phyloP scores from a whole-genome alignment of 352 stramenopile species.

The Peronospora destructor region DNA sequence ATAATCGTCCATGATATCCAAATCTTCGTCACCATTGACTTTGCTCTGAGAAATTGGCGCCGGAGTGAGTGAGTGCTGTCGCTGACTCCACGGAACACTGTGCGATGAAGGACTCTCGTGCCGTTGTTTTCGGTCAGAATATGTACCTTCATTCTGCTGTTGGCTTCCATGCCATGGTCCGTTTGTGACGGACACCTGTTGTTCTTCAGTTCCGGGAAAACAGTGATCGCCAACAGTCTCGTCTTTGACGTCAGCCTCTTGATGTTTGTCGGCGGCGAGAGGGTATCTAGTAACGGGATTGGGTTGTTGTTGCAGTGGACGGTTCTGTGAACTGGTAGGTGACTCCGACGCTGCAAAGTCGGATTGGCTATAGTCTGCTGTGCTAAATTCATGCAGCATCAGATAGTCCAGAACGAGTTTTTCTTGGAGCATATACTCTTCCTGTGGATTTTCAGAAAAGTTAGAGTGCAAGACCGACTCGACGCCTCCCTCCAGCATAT shows the following conservation, averaged over 20 bases:
- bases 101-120: constrained; percentile 1
- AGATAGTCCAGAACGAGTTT: constrained; percentile 69
- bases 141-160: neutral
- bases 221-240: constrained; percentile 19
- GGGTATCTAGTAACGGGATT: constrained; percentile 11
- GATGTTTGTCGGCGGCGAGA: constrained; percentile 9
- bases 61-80: too few species aligned
- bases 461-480: constrained; percentile 69
- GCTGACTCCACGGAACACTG: too few species aligned
- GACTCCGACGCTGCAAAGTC: constrained; percentile 1
- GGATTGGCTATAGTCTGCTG: constrained; percentile 4
- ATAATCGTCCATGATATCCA: constrained; percentile 27
- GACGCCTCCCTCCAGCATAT: constrained; percentile 43
- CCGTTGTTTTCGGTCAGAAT: constrained; percentile 14
- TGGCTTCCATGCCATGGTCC: constrained; percentile 8
- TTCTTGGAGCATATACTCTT: constrained; percentile 64
- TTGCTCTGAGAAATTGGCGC: constrained; percentile 4
- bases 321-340: neutral
- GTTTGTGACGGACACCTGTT: constrained; percentile 7
- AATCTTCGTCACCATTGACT: constrained; percentile 14
- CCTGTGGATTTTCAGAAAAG: constrained; percentile 49
- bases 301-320: neutral
- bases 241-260: constrained; percentile 10
- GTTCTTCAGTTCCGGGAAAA: constrained; percentile 2
- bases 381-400: constrained; percentile 48